Percentiles rank a stretch among this genome's conserved stretches.
These are phyloP conservation scores for Chrysochromulina tobinii DNA, from an alignment of 78 protist genomes.

Conservation along the genomic window DNA sequence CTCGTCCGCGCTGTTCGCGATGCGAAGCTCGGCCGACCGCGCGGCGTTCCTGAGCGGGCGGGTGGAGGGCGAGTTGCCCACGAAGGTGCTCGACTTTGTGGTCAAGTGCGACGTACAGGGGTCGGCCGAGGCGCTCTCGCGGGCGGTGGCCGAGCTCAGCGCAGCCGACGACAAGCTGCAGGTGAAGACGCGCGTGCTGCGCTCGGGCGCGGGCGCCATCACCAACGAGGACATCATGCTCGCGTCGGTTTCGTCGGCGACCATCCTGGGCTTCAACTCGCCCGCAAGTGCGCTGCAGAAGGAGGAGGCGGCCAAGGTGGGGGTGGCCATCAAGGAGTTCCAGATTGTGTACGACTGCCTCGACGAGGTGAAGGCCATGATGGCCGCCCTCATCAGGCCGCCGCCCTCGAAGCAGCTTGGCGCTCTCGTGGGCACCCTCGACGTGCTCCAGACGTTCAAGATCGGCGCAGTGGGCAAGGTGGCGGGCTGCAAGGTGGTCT, in stretches of 20 bases:
- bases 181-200: slow-evolving; percentile 14
- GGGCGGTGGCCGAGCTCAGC: neutral
- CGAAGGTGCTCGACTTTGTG: neutral
- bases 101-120: slow-evolving; percentile 30
- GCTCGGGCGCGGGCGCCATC: slow-evolving; percentile 10
- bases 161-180: neutral
- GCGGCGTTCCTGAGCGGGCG: neutral
- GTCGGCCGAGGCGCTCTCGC: neutral
- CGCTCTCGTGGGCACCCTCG: neutral
- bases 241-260: neutral
- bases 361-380: neutral
- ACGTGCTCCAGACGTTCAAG: slow-evolving; percentile 6
- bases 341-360: neutral
- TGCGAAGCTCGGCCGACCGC: neutral
- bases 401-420: neutral
- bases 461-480: neutral
- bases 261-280: neutral
- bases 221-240: neutral
- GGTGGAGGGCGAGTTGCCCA: neutral
- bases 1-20: neutral
- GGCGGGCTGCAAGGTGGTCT: neutral
- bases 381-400: neutral
- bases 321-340: neutral
- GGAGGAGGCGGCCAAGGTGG: neutral
- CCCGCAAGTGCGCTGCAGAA: neutral